These are phyloP conservation scores for Uronychia setigera DNA, from an alignment of 73 alveolate species.

Conservation along the genomic window DNA sequence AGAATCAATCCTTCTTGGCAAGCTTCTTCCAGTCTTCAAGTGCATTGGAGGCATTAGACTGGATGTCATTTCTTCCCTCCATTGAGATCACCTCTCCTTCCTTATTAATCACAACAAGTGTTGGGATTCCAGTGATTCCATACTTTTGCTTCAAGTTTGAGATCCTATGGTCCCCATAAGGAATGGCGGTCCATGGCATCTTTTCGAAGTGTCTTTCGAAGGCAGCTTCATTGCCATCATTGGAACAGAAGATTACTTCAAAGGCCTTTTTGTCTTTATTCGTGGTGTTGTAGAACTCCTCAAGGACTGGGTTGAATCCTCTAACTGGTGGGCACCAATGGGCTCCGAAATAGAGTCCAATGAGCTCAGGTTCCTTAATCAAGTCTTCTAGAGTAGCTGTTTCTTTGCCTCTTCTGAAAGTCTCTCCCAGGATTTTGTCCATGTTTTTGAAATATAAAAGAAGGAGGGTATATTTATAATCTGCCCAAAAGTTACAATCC, in stretches of 20 bases:
- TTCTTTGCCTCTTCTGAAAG: conserved; percentile 19
- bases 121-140: conserved; percentile 56
- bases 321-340: conserved; percentile 98
- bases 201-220: conserved; percentile 54
- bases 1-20: neutral
- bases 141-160: conserved; percentile 39
- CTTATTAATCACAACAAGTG: conserved; percentile 40
- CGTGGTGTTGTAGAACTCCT: conserved; percentile 67
- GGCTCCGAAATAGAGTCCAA: conserved; percentile 92
- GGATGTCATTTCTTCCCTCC: conserved; percentile 54
- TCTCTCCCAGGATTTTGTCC: conserved; percentile 45
- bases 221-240: conserved; percentile 67
- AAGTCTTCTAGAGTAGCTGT: conserved; percentile 13
- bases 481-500: too few species aligned
- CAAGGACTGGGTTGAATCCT: conserved; percentile 66
- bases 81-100: conserved; percentile 34
- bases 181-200: conserved; percentile 66
- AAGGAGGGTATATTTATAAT: too few species aligned
- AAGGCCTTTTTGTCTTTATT: conserved; percentile 53
- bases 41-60: conserved; percentile 20
- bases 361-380: conserved; percentile 46
- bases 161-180: conserved; percentile 54
- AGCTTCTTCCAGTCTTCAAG: conserved; percentile 42
- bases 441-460: neutral
- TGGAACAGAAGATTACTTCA: conserved; percentile 42